Evolutionary conservation across 768 basidiomycete species (phyloP).

Genomic region (Trametes maxima): DNA sequence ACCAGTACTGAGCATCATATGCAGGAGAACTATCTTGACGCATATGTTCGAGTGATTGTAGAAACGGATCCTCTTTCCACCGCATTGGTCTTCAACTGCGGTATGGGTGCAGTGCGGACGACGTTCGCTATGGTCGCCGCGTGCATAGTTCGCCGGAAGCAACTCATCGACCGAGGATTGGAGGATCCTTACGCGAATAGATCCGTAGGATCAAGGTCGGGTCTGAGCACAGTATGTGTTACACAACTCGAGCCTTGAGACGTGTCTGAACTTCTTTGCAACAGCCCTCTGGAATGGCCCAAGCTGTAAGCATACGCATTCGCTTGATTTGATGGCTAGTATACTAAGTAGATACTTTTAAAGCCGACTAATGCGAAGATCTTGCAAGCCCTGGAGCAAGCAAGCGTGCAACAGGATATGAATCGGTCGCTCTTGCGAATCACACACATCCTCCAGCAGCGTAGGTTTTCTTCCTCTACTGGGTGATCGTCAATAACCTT

Average conservation of each 20-base stretch:
- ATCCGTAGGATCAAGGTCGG: constrained; percentile 35
- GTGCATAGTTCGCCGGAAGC: constrained; percentile 77
- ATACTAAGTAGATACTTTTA: neutral
- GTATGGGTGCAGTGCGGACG: constrained; percentile 94
- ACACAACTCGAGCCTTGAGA: neutral
- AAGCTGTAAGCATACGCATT: neutral
- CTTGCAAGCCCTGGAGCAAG: constrained; percentile 69
- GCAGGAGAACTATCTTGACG: constrained; percentile 94
- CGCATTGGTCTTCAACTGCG: constrained; percentile 91
- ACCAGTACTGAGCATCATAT: neutral
- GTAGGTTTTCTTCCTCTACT: constrained; percentile 38
- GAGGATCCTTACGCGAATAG: constrained; percentile 76
- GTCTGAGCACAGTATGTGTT: constrained; percentile 50
- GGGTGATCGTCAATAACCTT: neutral
- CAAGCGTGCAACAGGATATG: constrained; percentile 77
- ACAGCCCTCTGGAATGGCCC: constrained; percentile 28
- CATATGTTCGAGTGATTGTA: constrained; percentile 82
- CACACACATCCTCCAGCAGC: constrained; percentile 80
- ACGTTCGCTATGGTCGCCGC: constrained; percentile 99
- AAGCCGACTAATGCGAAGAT: constrained; percentile 61
- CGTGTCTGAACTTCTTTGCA: neutral
- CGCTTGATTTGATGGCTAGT: neutral
- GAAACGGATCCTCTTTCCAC: constrained; percentile 78
- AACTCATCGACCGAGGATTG: constrained; percentile 58
- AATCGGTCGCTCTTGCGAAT: constrained; percentile 75